Base-by-base conservation (phyloP, 202 grass and related monocot genomes). In the Dendrocalamus latiflorus region DNA sequence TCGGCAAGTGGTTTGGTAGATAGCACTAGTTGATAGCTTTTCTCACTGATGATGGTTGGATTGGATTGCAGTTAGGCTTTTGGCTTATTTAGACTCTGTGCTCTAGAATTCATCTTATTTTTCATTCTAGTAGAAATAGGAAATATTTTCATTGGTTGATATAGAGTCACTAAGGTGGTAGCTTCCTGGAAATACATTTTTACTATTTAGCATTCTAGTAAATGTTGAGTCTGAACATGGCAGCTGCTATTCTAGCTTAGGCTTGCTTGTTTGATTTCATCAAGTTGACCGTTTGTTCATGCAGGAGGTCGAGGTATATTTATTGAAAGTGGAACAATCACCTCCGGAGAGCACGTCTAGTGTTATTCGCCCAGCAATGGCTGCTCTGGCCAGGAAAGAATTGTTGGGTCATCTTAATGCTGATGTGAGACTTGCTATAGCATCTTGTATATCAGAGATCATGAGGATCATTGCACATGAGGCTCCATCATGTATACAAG, bases 381-480 rank as follows among this genome's bases (percentile, higher is more conserved):
- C 34, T 50, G 89, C 97, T 6, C 74, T 99, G 14, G 86, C 88
- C 28, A 86, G 69, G 60, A 87, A 82, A 63, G 88, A 86, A n/a
- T 54, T 99, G 41, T 13, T 99, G 66, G 28, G 36, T 30, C 89
- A 96, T 75, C 13, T 49, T 25, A 66, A 88, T 9, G 26, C 65
- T 20, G 66, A 94, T 57, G 86, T 96, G 20, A 91, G 48, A 54
- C 81, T 97, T 88, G 78, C 71, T 5, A 90, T 97, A 8, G 84
- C 88, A 68, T 92, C 93, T 36, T 99, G 97, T 67, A 85, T 99
- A 38, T 92, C 86, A 72, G 92, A 99, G 74, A 72, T 99, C 36
- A 99, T 91, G 21, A 91, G 97, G 70, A 92, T 99, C 72, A 96
- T 91, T 1, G 96, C 96, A 21, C 96, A 1, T 8, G 91, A 99